Conservation (phyloP, 257 asterid genomes). For the Solanum stenotomum region DNA sequence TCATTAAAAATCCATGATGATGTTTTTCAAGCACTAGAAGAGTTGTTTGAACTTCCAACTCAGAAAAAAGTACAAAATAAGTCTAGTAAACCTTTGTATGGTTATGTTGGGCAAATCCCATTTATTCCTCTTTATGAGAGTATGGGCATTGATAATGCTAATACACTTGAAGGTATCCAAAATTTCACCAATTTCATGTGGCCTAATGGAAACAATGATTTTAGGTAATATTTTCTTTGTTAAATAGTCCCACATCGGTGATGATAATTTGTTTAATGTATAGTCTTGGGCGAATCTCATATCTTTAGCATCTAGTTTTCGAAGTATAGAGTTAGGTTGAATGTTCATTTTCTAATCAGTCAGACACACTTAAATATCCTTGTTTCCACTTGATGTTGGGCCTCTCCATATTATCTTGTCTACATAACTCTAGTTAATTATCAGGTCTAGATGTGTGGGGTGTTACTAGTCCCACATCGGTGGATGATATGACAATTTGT, state of each 20-base stretch:
- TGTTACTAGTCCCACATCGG: background rate
- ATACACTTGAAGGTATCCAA: slow-evolving; percentile 35
- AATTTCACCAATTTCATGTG: slow-evolving; percentile 51
- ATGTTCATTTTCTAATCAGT: background rate
- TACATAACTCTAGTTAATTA: background rate
- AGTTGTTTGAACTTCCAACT: slow-evolving; percentile 56
- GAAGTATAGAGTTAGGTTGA: background rate
- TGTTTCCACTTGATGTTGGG: background rate
- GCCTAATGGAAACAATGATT: slow-evolving; percentile 44
- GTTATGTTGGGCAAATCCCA: slow-evolving; percentile 72
- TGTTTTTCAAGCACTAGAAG: slow-evolving; percentile 24
- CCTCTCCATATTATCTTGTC: background rate
- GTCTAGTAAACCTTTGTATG: slow-evolving; percentile 56
- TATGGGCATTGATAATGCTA: slow-evolving; percentile 68
- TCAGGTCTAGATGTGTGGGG: background rate
- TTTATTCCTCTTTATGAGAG: slow-evolving; percentile 64
- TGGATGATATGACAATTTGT: background rate
- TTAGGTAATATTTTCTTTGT: slow-evolving; percentile 25
- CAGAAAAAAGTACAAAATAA: slow-evolving; percentile 52
- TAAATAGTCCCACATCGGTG: background rate
- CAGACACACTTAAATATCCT: background rate
- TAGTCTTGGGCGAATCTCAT: background rate
- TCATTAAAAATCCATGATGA: slow-evolving; percentile 21
- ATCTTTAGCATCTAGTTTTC: background rate
- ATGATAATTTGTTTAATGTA: background rate